Conservation (phyloP, 306 rosid genomes). For the Pachyrhizus erosus region DNA sequence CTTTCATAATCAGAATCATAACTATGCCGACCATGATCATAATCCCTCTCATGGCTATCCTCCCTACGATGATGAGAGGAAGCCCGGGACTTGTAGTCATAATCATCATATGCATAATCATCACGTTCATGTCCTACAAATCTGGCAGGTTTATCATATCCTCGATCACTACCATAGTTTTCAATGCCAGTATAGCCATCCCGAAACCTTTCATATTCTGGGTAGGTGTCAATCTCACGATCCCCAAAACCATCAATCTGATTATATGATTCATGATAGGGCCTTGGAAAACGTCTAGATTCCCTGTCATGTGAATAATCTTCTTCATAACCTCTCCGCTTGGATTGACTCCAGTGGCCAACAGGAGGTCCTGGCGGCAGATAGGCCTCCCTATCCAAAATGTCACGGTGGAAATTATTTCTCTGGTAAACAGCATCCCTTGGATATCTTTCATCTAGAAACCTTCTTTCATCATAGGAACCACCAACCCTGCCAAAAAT, state of each 20-base stretch:
- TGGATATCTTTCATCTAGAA: constrained; percentile 83
- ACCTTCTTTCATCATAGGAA: constrained; percentile 84
- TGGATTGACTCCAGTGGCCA: constrained; percentile 83
- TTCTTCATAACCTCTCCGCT: constrained; percentile 84
- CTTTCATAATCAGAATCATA: constrained; percentile 96
- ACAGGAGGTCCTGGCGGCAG: constrained; percentile 69
- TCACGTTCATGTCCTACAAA: constrained; percentile 72
- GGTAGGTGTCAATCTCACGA: constrained; percentile 64
- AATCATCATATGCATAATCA: constrained; percentile 82
- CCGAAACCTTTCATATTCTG: constrained; percentile 72
- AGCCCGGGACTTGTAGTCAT: constrained; percentile 69
- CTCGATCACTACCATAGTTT: constrained; percentile 66
- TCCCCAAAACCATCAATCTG: constrained; percentile 73
- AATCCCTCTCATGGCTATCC: constrained; percentile 84
- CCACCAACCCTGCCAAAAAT: constrained; percentile 75
- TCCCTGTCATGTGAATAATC: constrained; percentile 79
- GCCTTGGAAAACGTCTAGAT: constrained; percentile 77
- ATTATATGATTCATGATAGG: constrained; percentile 66
- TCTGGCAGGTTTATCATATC: constrained; percentile 71
- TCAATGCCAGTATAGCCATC: constrained; percentile 75
- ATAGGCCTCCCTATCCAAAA: constrained; percentile 78
- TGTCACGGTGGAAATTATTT: constrained; percentile 72
- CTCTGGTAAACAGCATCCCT: constrained; percentile 76
- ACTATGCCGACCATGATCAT: constrained; percentile 73
- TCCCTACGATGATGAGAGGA: constrained; percentile 74